Conservation (phyloP, 1,139 yeast species). For the Diutina ranongensis region DNA sequence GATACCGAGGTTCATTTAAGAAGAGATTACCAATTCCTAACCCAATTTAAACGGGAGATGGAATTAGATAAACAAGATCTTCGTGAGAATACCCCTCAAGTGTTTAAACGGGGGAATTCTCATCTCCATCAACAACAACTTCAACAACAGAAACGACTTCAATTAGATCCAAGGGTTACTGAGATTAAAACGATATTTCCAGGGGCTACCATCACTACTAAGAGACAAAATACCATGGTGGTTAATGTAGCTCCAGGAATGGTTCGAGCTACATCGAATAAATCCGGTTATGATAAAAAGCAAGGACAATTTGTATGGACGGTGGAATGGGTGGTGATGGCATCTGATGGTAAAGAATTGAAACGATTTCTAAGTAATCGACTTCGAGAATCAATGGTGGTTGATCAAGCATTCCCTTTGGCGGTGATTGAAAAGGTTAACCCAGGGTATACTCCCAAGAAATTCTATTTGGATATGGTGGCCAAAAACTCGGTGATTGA, state of each 20-base stretch:
- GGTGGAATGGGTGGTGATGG: slow-evolving; percentile 1
- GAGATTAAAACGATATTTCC: neutral
- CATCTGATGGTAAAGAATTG: neutral
- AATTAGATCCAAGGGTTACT: neutral
- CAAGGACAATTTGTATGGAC: slow-evolving; percentile 4
- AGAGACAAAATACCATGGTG: slow-evolving; percentile 3
- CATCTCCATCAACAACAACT: neutral
- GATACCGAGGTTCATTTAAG: neutral
- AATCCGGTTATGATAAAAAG: slow-evolving; percentile 2
- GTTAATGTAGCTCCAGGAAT: slow-evolving; percentile 1
- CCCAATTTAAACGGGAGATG: neutral
- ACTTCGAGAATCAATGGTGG: neutral
- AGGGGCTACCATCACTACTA: neutral
- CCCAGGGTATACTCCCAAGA: neutral
- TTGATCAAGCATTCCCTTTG: neutral
- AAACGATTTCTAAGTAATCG: neutral
- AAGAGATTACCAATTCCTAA: neutral
- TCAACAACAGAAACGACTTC: slow-evolving; percentile 3
- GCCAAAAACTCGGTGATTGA: neutral
- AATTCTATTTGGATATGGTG: neutral
- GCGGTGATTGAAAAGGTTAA: neutral
- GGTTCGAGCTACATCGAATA: neutral
- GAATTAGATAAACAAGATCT: neutral
- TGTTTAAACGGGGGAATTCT: neutral
- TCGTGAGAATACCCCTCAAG: neutral